phyloP scores from a whole-genome alignment of 768 basidiomycete genomes.

The Hygrophoropsis aurantiaca region DNA sequence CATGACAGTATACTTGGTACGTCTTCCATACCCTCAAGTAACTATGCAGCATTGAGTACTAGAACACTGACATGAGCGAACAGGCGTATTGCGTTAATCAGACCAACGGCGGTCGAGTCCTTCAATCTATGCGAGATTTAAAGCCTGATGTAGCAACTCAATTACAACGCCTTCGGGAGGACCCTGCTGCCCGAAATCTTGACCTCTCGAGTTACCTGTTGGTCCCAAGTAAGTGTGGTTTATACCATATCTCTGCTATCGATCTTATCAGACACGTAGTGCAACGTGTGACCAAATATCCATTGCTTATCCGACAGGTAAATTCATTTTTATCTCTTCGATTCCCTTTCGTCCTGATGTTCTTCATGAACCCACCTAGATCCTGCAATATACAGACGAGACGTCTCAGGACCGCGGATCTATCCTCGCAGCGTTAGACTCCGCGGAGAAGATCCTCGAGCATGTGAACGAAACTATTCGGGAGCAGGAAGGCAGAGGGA shows the following conservation, averaged over 20 bases:
- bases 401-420: conserved; percentile 46
- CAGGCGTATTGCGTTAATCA: conserved; percentile 94
- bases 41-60: neutral
- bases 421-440: conserved; percentile 55
- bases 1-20: conserved; percentile 79
- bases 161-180: conserved; percentile 73
- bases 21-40: conserved; percentile 13
- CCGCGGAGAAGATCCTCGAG: conserved; percentile 70
- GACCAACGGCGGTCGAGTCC: conserved; percentile 67
- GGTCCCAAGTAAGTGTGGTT: conserved; percentile 69
- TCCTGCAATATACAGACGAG: conserved; percentile 73
- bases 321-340: conserved; percentile 3
- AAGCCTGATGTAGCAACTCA: conserved; percentile 65
- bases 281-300: conserved; percentile 96
- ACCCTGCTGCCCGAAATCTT: conserved; percentile 73
- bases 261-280: conserved; percentile 44
- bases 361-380: conserved; percentile 36
- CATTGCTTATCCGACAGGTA: conserved; percentile 81
- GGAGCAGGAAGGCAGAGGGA: conserved; percentile 76
- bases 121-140: conserved; percentile 70
- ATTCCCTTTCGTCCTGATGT: neutral
- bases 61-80: neutral
- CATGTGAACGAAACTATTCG: conserved; percentile 89
- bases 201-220: conserved; percentile 91
- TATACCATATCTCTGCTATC: neutral